Conservation (phyloP, 495 filamentous ascomycete genomes). For the Penicillium manginii region DNA sequence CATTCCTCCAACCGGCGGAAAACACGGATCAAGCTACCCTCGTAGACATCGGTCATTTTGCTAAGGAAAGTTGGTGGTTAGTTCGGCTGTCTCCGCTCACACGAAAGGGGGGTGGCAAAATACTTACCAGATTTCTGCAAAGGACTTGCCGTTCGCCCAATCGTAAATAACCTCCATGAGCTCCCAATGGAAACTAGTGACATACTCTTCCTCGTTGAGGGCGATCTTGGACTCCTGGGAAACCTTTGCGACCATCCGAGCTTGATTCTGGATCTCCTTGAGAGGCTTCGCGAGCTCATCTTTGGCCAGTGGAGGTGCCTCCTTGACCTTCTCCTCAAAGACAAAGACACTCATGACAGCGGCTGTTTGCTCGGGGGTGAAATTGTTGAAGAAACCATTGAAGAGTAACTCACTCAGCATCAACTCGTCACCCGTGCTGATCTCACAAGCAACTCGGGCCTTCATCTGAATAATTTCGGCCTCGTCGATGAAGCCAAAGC, state of each 20-base stretch:
- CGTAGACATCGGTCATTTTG: slow-evolving; percentile 98
- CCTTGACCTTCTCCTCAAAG: slow-evolving; percentile 90
- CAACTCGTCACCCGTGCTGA: slow-evolving; percentile 89
- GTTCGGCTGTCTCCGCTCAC: background rate
- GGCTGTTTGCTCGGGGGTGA: slow-evolving; percentile 83
- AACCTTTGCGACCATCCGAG: slow-evolving; percentile 85
- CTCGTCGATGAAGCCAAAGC: slow-evolving; percentile 95
- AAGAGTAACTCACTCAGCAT: slow-evolving; percentile 92
- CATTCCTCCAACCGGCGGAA: slow-evolving; percentile 96
- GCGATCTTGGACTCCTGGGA: slow-evolving; percentile 90
- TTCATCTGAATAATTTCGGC: slow-evolving; percentile 93
- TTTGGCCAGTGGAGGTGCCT: slow-evolving; percentile 61
- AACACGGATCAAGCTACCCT: slow-evolving; percentile 91
- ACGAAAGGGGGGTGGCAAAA: slow-evolving; percentile 5
- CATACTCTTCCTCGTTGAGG: slow-evolving; percentile 90
- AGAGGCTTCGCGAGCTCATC: slow-evolving; percentile 87
- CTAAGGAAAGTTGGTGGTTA: slow-evolving; percentile 43
- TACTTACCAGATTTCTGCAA: slow-evolving; percentile 93
- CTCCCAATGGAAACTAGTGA: slow-evolving; percentile 83
- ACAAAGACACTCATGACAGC: slow-evolving; percentile 90
- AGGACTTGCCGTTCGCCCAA: slow-evolving; percentile 90
- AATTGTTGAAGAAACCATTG: slow-evolving; percentile 96
- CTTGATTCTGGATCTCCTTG: slow-evolving; percentile 81
- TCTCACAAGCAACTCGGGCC: slow-evolving; percentile 95
- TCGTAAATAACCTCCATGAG: slow-evolving; percentile 95